A percentile compares a stretch with the other conserved stretches of the same genome.
Evolutionary conservation across 2,329 filamentous ascomycete species (phyloP).

Genomic region (Scorias spongiosa): DNA sequence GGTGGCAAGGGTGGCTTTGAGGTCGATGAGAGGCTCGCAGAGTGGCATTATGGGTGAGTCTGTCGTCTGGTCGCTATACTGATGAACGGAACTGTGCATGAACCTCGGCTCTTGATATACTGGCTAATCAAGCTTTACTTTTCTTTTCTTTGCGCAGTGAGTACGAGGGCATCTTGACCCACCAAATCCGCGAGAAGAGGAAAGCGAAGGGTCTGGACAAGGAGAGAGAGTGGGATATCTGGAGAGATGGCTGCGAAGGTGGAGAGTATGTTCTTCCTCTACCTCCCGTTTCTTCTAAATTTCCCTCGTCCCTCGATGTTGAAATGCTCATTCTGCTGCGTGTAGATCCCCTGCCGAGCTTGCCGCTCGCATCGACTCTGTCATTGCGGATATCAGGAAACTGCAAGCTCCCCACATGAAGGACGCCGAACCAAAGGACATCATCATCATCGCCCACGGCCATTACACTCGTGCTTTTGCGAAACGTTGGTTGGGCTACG

Average conservation of each 20-base stretch:
- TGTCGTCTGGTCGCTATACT: conserved; percentile 27
- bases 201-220: conserved; percentile 40
- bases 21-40: conserved; percentile 55
- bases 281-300: no score
- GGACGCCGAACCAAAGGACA: conserved; percentile 39
- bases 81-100: no score
- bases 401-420: conserved; percentile 36
- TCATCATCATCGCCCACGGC: conserved; percentile 70
- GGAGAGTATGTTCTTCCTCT: conserved; percentile 52
- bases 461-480: conserved; percentile 75
- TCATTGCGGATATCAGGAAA: conserved; percentile 57
- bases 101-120: no score
- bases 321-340: background rate
- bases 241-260: conserved; percentile 72
- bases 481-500: conserved; percentile 63
- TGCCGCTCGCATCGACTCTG: conserved; percentile 50
- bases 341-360: conserved; percentile 52
- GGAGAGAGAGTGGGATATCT: conserved; percentile 62
- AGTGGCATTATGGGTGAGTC: conserved; percentile 61
- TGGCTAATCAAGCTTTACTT: no score
- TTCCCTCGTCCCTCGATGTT: background rate
- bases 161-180: conserved; percentile 67
- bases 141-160: conserved; percentile 5
- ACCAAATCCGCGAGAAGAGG: conserved; percentile 49
- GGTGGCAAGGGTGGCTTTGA: conserved; percentile 19